Evolutionary conservation across 2,329 filamentous ascomycete species (phyloP).

Genomic region (Colletotrichum tamarilloi): DNA sequence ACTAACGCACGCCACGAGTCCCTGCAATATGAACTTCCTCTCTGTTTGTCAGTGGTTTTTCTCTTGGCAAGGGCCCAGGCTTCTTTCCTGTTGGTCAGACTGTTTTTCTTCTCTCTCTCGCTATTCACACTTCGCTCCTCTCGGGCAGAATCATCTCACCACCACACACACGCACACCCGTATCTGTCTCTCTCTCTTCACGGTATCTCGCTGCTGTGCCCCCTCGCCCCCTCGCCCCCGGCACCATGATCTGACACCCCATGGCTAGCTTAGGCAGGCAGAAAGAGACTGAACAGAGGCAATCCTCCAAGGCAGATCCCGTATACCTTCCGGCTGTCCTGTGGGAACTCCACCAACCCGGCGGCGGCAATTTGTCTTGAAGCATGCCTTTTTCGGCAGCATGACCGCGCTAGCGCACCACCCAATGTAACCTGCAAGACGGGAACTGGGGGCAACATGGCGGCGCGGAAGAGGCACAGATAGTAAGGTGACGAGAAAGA

Average conservation of each 20-base stretch:
- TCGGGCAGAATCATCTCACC: neutral
- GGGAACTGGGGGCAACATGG: slow-evolving; percentile 18
- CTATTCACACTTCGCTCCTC: neutral
- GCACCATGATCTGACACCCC: neutral
- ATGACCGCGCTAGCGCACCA: slow-evolving; percentile 25
- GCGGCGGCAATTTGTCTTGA: slow-evolving; percentile 10
- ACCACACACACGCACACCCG: neutral
- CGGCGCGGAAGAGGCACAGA: neutral
- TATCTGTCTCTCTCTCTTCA: neutral
- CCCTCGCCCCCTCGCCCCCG: neutral
- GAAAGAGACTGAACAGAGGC: neutral
- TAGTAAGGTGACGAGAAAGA: neutral
- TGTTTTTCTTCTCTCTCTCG: neutral
- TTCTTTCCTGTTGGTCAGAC: neutral
- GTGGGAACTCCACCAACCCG: neutral
- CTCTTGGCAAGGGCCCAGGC: slow-evolving; percentile 5
- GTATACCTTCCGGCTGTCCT: neutral
- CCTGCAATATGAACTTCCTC: slow-evolving; percentile 28
- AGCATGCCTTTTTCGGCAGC: slow-evolving; percentile 20
- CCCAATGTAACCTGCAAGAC: slow-evolving; percentile 31
- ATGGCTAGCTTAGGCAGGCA: neutral
- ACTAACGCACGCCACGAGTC: slow-evolving; percentile 33
- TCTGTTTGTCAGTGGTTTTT: neutral
- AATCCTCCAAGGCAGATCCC: neutral
- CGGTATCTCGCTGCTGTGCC: neutral